Evolutionary conservation across 352 stramenopile genomes (phyloP).

Genomic region (Phytophthora litchii): DNA sequence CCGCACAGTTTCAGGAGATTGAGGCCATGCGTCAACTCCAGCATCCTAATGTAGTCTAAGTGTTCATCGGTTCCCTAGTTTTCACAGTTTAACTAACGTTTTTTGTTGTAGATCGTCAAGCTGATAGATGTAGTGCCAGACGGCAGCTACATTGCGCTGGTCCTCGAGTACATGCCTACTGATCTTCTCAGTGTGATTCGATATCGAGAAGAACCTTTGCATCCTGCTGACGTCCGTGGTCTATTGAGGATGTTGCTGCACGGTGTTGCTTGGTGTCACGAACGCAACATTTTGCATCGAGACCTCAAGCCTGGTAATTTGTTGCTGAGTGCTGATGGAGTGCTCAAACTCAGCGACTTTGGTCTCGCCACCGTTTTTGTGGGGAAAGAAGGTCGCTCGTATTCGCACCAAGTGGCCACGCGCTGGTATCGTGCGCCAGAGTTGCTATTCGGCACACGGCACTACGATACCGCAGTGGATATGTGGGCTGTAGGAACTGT

Average conservation of each 20-base stretch:
- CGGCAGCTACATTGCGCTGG: slow-evolving; percentile 60
- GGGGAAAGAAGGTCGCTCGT: slow-evolving; percentile 34
- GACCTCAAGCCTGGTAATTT: slow-evolving; percentile 82
- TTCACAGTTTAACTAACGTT: not conserved
- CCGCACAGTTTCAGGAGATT: slow-evolving; percentile 75
- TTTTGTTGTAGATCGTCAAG: slow-evolving; percentile 57
- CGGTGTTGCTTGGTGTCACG: slow-evolving; percentile 65
- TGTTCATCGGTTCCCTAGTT: not conserved
- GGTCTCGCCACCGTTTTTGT: slow-evolving; percentile 76
- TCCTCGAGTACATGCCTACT: slow-evolving; percentile 74
- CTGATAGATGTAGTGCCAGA: slow-evolving; percentile 65
- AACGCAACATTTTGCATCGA: slow-evolving; percentile 67
- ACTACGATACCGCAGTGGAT: slow-evolving; percentile 70
- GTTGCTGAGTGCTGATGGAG: slow-evolving; percentile 50
- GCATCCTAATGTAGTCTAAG: slow-evolving; percentile 57
- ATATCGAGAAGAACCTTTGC: slow-evolving; percentile 41
- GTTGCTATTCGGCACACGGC: slow-evolving; percentile 70
- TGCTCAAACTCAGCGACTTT: slow-evolving; percentile 83
- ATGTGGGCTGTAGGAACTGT: slow-evolving; percentile 78
- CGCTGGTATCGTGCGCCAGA: slow-evolving; percentile 86
- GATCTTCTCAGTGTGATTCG: slow-evolving; percentile 71
- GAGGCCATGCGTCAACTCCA: slow-evolving; percentile 74
- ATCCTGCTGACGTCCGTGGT: slow-evolving; percentile 47
- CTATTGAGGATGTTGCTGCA: slow-evolving; percentile 76
- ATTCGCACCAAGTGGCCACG: slow-evolving; percentile 82